Conservation (phyloP, 2,329 filamentous ascomycete genomes). For the Cercospora janseana region DNA sequence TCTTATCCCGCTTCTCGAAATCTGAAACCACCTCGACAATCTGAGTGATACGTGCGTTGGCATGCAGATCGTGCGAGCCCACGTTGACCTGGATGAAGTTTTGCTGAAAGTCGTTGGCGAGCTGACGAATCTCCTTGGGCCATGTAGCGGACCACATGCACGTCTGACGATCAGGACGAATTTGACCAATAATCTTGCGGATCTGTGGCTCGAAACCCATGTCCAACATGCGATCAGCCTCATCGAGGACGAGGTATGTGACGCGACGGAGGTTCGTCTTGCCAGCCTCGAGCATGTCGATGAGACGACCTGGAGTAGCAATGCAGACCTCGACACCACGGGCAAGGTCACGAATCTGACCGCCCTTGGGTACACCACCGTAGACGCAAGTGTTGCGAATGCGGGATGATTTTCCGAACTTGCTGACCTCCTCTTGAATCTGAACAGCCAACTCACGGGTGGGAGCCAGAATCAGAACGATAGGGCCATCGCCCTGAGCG, state of each 20-base stretch:
- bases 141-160: constrained; percentile 99
- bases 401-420: constrained; percentile 95
- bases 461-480: constrained; percentile 91
- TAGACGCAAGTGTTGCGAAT: constrained; percentile 99
- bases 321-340: constrained; percentile 98
- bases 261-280: constrained; percentile 98
- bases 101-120: constrained; percentile 85
- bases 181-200: constrained; percentile 96
- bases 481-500: constrained; percentile 90
- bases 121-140: constrained; percentile 95
- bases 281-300: constrained; percentile 96
- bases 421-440: constrained; percentile 97
- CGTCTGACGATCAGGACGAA: constrained; percentile 95
- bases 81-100: constrained; percentile 99
- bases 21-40: constrained; percentile 94
- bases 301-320: constrained; percentile 93
- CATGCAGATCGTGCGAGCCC: constrained; percentile 89
- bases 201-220: constrained; percentile 99
- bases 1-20: constrained; percentile 94
- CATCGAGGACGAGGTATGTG: constrained; percentile 96
- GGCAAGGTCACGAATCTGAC: constrained; percentile 90
- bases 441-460: constrained; percentile 98
- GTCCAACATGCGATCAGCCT: constrained; percentile 99
- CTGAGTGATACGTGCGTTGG: constrained; percentile 97
- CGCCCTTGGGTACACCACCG: constrained; percentile 96